These are phyloP conservation scores for Amanita pallidorosea DNA, from an alignment of 768 basidiomycete species.

Conservation along the genomic window DNA sequence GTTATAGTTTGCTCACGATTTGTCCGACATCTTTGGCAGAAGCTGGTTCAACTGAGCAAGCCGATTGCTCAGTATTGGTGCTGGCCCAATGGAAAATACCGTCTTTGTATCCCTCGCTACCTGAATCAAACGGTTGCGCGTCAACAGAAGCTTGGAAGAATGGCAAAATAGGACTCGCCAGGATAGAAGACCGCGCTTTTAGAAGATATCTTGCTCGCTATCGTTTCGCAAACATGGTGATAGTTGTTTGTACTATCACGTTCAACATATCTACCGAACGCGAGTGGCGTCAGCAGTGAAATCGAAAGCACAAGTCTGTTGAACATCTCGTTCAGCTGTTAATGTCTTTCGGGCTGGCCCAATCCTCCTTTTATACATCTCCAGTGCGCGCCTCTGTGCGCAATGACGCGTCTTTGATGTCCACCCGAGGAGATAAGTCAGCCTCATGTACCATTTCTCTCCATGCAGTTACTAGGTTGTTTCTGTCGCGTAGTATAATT, in stretches of 20 bases:
- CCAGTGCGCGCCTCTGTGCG: too few relatives aligned
- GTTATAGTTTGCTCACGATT: neutral
- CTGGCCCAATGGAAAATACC: constrained; percentile 3
- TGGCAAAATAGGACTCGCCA: neutral
- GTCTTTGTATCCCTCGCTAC: neutral
- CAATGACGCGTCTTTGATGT: too few relatives aligned
- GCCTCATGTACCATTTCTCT: too few relatives aligned
- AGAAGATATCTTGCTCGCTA: neutral
- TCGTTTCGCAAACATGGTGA: neutral
- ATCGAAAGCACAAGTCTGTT: too few relatives aligned
- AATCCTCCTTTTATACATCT: too few relatives aligned
- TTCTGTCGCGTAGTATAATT: too few relatives aligned
- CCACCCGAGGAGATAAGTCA: too few relatives aligned
- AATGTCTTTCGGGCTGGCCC: too few relatives aligned
- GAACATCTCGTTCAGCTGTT: too few relatives aligned
- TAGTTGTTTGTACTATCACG: neutral
- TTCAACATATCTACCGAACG: neutral
- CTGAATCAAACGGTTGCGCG: neutral
- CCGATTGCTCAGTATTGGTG: neutral
- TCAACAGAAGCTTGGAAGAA: too few relatives aligned
- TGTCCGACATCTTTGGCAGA: constrained; percentile 2
- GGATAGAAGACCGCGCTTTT: neutral
- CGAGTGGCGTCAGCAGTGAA: too few relatives aligned
- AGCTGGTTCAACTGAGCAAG: constrained; percentile 3
- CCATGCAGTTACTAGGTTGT: too few relatives aligned